Evolutionary conservation across 1,284 basidiomycete genomes (phyloP), one percentile per base, ranked within the genome.

Genomic region (Flammula alnicola): DNA sequence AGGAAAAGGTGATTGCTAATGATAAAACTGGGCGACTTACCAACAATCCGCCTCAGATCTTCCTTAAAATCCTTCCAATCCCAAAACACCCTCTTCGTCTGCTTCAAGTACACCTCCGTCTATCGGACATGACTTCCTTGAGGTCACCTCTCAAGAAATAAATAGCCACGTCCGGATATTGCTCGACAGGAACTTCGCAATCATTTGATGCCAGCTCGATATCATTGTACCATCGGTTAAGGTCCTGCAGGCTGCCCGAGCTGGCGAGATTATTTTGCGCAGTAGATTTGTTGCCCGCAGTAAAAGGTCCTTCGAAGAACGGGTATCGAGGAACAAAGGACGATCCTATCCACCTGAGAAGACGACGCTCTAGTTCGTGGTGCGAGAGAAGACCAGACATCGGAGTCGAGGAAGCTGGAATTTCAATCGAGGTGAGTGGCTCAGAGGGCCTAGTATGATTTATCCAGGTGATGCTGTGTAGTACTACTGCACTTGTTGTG

Each of bases 91-190:
- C 45, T 57, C 23, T 50, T 38, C 17, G 52, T 48, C 31, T 57
- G 51, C 27, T 30, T 30, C 29, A 62, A 38, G 54, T 60, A 60
- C 10, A 49, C 54, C 12, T 46, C 32, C 51, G 47, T 23, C 60
- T 44, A 47, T 58, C 50, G 29, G 39, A 41, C 58, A 62, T 59
- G 4, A 62, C 60, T 29, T 60, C 60, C 36, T 52, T 52, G 23
- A 62, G 41, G 38, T 62, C 60, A 12, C 60, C 60, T n/a, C 45
- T 56, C 52, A 62, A 43, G 47, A 62, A 60, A 43, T 56, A 59
- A n/a, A 62, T 58, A 1, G 61, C 61, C 1, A 60, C 54, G 39
- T 62, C 61, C 2, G 61, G 45, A 12, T 59, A 58, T 20, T 60
- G 59, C 29, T 53, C 47, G 14, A 39, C n/a, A 6, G 48, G 48